Percentiles rank a stretch among this genome's conserved stretches.
Conservation (phyloP, 2,329 filamentous ascomycete species). For the Colletotrichum sp. region DNA sequence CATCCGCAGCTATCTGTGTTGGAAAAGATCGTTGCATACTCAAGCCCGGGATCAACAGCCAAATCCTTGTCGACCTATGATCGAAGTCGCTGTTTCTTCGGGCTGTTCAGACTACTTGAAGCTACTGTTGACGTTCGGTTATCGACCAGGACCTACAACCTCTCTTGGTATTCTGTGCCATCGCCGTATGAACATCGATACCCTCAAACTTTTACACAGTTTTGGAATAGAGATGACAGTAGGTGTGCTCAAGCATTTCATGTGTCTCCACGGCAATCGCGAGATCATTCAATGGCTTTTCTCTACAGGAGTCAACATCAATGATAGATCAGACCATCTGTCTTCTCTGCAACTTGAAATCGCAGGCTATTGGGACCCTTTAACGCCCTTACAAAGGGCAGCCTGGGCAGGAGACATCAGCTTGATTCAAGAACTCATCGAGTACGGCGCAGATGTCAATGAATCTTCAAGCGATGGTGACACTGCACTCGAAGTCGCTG, state of each 20-base stretch:
- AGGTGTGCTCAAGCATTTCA: no score
- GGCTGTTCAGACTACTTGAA: not conserved
- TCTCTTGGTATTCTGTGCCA: not conserved
- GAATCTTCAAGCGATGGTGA: no score
- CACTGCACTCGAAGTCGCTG: no score
- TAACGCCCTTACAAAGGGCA: not conserved
- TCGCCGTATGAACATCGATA: rapidly evolving
- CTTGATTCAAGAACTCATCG: not conserved
- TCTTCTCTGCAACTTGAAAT: rapidly evolving
- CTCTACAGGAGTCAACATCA: not conserved
- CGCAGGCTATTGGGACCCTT: no score
- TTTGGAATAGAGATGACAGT: not conserved
- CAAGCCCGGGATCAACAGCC: no score
- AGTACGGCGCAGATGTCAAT: not conserved
- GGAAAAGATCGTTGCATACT: not conserved
- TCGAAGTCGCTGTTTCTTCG: not conserved
- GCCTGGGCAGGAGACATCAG: not conserved
- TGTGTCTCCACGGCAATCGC: rapidly evolving
- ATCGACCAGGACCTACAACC: not conserved
- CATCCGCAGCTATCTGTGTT: not conserved
- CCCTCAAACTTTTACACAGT: not conserved
- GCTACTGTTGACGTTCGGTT: not conserved
- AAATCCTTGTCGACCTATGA: not conserved
- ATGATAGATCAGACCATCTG: not conserved
- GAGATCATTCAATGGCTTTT: not conserved